Percentiles rank a stretch among this genome's conserved stretches.
Conservation (phyloP, 441 rosid genomes). For the Arabidopsis lyrata region DNA sequence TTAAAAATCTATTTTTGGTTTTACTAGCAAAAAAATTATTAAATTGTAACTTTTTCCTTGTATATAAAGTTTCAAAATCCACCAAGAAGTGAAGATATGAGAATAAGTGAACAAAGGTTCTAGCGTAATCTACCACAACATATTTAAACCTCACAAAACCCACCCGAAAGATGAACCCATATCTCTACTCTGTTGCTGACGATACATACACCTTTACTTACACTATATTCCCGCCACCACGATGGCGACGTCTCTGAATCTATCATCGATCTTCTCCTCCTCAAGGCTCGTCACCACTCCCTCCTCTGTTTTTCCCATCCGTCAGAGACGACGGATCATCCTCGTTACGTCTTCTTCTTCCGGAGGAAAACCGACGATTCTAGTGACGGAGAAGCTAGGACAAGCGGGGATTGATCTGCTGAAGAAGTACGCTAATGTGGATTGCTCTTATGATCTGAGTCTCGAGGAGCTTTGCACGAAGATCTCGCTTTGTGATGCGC, state of each 20-base stretch:
- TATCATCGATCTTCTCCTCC: slow-evolving; percentile 38
- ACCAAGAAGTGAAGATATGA: slow-evolving; percentile 41
- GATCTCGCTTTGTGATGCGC: slow-evolving; percentile 65
- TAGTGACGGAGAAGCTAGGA: slow-evolving; percentile 70
- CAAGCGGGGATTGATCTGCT: slow-evolving; percentile 62
- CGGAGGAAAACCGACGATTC: slow-evolving; percentile 61
- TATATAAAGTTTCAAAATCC: background rate
- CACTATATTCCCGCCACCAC: slow-evolving; percentile 30
- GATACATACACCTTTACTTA: slow-evolving; percentile 41
- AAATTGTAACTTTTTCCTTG: background rate
- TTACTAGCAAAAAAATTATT: background rate
- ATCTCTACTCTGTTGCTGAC: slow-evolving; percentile 34
- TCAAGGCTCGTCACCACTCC: slow-evolving; percentile 15
- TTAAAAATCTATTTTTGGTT: background rate
- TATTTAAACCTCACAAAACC: slow-evolving; percentile 46
- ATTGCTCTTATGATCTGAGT: slow-evolving; percentile 64
- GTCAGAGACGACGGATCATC: slow-evolving; percentile 23
- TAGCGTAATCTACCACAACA: slow-evolving; percentile 34
- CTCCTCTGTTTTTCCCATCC: slow-evolving; percentile 37
- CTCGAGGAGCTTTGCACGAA: slow-evolving; percentile 66
- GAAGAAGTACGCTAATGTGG: slow-evolving; percentile 57
- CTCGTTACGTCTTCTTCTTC: slow-evolving; percentile 29
- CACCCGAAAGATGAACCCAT: slow-evolving; percentile 27
- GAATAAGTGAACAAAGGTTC: slow-evolving; percentile 15
- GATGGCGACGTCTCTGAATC: slow-evolving; percentile 40